Conservation (phyloP, 2,329 filamentous ascomycete species). For the Apiospora phragmitis region DNA sequence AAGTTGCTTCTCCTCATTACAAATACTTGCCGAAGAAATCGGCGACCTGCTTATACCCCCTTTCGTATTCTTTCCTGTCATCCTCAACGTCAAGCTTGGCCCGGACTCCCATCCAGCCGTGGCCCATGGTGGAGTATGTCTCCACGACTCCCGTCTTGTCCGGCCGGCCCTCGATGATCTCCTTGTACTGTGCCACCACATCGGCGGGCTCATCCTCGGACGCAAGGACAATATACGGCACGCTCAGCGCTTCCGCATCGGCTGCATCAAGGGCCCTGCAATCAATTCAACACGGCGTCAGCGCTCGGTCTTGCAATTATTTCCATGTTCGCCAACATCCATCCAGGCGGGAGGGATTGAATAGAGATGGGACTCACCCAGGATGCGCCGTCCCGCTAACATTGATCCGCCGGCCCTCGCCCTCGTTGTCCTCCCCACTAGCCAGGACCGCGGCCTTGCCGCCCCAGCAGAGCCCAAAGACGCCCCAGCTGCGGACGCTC, state of each 20-base stretch:
- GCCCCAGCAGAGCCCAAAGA: slow-evolving; percentile 53
- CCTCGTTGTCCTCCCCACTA: slow-evolving; percentile 36
- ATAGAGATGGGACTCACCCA: slow-evolving; percentile 20
- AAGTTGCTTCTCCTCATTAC: slow-evolving; percentile 14
- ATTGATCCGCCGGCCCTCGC: slow-evolving; percentile 36
- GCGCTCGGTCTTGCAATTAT: neutral
- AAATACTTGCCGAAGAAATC: slow-evolving; percentile 45
- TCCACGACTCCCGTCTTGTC: slow-evolving; percentile 45
- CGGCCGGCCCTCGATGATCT: slow-evolving; percentile 38
- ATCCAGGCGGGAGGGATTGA: neutral
- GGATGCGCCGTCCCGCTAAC: slow-evolving; percentile 35
- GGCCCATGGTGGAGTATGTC: slow-evolving; percentile 50
- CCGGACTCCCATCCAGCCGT: slow-evolving; percentile 61
- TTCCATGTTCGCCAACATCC: neutral
- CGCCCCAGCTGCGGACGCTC: slow-evolving; percentile 37
- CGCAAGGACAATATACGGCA: slow-evolving; percentile 51
- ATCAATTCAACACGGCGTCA: neutral
- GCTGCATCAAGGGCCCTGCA: slow-evolving; percentile 34
- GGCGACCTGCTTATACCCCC: slow-evolving; percentile 47
- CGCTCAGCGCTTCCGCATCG: slow-evolving; percentile 44
- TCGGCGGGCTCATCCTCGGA: slow-evolving; percentile 49
- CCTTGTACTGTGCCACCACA: slow-evolving; percentile 43
- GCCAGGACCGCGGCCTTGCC: slow-evolving; percentile 44
- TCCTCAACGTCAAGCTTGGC: slow-evolving; percentile 45
- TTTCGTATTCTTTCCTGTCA: slow-evolving; percentile 47